These are phyloP conservation scores for Coemansia reversa DNA, from an alignment of 192 early-diverging fungal genomes.

Conservation along the genomic window DNA sequence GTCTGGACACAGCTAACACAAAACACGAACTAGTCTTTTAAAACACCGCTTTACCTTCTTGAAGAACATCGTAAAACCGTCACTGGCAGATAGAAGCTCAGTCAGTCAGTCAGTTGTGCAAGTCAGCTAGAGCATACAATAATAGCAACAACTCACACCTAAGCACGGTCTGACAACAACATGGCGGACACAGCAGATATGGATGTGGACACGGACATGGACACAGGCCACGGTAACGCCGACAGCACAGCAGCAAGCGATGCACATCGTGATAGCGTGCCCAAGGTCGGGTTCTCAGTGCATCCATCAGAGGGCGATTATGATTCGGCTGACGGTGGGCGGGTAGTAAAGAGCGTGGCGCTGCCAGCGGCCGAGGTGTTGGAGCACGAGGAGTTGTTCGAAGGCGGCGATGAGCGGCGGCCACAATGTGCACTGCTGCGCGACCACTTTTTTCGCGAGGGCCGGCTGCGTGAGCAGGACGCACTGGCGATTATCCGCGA, in stretches of 20 bases:
- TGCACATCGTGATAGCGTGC: constrained; percentile 12
- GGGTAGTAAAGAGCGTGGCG: constrained; percentile 54
- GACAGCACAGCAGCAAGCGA: constrained; percentile 4
- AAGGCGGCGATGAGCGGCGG: constrained; percentile 65
- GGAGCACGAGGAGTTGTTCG: constrained; percentile 62
- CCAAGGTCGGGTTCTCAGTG: constrained; percentile 76
- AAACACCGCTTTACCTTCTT: no score
- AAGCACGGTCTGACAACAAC: no score
- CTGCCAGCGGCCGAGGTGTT: constrained; percentile 59
- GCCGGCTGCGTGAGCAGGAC: constrained; percentile 87
- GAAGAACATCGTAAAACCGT: no score
- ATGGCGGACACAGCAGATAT: constrained; percentile 11
- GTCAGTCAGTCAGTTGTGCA: no score
- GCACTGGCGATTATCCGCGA: constrained; percentile 83
- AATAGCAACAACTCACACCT: no score
- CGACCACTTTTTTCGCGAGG: constrained; percentile 90
- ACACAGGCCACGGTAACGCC: not conserved
- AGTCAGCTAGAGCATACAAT: no score
- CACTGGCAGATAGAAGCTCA: no score
- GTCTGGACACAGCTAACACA: no score
- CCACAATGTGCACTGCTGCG: constrained; percentile 85
- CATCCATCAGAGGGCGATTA: constrained; percentile 73
- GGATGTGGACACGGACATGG: constrained; percentile 13
- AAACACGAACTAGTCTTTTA: no score
- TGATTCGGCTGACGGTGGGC: constrained; percentile 69